phyloP scores from a whole-genome alignment of 1,284 basidiomycete genomes.

The Mycosarcoma maydis region DNA sequence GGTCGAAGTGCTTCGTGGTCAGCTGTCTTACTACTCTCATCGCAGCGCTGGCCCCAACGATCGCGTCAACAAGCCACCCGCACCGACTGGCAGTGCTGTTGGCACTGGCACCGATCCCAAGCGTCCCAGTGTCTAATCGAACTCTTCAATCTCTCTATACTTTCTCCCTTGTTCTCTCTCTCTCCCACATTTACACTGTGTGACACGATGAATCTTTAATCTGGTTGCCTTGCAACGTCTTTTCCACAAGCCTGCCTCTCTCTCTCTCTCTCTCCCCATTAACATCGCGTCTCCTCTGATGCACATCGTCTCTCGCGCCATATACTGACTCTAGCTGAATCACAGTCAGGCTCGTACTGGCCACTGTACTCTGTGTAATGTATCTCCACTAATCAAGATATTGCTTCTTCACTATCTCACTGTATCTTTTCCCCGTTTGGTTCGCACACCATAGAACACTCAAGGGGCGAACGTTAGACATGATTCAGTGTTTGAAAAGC shows the following conservation, averaged over 20 bases:
- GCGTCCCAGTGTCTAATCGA: constrained; percentile 14
- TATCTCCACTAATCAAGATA: constrained; percentile 19
- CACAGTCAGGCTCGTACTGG: not conserved
- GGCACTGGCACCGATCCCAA: constrained; percentile 7
- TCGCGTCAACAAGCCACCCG: not conserved
- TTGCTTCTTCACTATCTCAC: too few relatives aligned
- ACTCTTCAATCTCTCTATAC: not conserved
- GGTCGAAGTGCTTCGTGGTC: constrained; percentile 24
- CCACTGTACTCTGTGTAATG: constrained; percentile 24
- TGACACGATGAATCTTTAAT: not conserved
- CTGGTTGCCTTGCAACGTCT: not conserved
- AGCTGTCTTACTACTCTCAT: constrained; percentile 28
- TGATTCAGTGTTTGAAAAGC: too few relatives aligned
- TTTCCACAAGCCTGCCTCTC: too few relatives aligned
- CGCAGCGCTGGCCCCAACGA: constrained; percentile 12
- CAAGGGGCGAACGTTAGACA: too few relatives aligned
- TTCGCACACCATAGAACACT: too few relatives aligned
- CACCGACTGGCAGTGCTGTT: not conserved
- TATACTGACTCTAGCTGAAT: too few relatives aligned
- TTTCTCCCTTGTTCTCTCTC: not conserved
- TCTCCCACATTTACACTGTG: not conserved
- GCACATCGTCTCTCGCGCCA: too few relatives aligned
- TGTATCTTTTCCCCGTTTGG: too few relatives aligned
- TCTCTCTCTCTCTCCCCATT: not conserved
- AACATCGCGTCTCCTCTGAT: too few relatives aligned